phyloP scores from a whole-genome alignment of 148 eudicot genomes.

The Rhododendron simsii region DNA sequence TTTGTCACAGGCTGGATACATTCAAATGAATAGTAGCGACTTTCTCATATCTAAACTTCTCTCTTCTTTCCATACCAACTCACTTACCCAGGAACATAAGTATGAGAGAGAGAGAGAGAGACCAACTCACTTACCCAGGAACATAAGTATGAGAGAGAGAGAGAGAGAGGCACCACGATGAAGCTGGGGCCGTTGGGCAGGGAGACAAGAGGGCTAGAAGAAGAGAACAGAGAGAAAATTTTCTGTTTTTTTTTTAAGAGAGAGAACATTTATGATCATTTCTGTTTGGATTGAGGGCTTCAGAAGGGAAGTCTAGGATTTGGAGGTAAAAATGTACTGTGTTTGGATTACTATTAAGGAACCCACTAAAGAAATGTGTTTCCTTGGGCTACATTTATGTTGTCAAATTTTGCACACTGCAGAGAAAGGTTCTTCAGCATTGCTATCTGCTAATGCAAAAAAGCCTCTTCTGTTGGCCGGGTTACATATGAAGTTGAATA shows the following conservation, averaged over 20 bases:
- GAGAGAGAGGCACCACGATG: background rate
- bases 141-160: background rate
- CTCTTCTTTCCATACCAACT: background rate
- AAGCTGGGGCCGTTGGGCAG: background rate
- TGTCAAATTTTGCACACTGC: background rate
- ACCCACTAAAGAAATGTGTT: background rate
- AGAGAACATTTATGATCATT: background rate
- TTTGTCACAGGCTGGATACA: background rate
- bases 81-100: background rate
- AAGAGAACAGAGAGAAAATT: background rate
- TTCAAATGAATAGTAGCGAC: background rate
- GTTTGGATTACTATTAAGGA: background rate
- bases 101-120: too few relatives aligned
- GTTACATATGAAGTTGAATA: background rate
- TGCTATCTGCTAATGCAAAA: background rate
- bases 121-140: background rate
- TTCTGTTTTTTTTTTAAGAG: background rate
- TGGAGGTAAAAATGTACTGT: background rate
- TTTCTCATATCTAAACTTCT: background rate
- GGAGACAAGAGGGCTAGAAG: background rate
- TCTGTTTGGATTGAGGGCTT: background rate
- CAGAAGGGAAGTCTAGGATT: background rate
- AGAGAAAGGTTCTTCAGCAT: background rate
- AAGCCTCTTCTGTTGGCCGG: background rate
- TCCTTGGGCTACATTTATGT: background rate